These are phyloP conservation scores for Carnegiea gigantea DNA, from an alignment of 179 eudicot species.

Conservation along the genomic window DNA sequence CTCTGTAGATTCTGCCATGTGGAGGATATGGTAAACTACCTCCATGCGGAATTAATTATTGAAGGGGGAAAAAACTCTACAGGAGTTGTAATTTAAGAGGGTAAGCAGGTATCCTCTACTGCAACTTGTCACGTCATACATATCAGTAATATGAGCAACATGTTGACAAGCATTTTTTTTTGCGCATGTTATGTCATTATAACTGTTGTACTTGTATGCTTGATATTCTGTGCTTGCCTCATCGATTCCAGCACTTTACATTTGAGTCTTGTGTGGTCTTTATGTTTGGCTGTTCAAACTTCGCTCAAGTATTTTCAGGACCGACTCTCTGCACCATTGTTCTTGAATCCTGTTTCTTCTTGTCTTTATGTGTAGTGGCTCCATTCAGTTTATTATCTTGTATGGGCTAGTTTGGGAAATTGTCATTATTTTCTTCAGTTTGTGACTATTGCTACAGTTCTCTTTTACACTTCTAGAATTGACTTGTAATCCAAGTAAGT, in stretches of 20 bases:
- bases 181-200: not conserved
- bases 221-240: not conserved
- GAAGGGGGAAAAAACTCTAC: not conserved
- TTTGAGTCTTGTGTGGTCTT: too few species aligned
- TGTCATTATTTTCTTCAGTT: not conserved
- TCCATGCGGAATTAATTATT: not conserved
- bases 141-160: constrained; percentile 1
- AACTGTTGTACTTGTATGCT: not conserved
- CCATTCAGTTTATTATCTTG: not conserved
- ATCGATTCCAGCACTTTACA: too few species aligned
- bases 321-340: not conserved
- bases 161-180: constrained; percentile 6
- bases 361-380: not conserved
- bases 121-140: not conserved
- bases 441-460: not conserved
- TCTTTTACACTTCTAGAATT: not conserved
- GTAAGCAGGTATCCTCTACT: constrained; percentile 3
- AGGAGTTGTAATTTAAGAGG: constrained; percentile 6
- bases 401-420: not conserved
- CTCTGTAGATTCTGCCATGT: not conserved
- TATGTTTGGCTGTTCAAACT: not conserved
- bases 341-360: not conserved
- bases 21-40: not conserved
- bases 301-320: not conserved
- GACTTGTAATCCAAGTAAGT: not conserved